Percentiles rank a stretch among this genome's conserved stretches.
Evolutionary conservation across 2,329 filamentous ascomycete species (phyloP).

Genomic region (Aspergillus unguis): DNA sequence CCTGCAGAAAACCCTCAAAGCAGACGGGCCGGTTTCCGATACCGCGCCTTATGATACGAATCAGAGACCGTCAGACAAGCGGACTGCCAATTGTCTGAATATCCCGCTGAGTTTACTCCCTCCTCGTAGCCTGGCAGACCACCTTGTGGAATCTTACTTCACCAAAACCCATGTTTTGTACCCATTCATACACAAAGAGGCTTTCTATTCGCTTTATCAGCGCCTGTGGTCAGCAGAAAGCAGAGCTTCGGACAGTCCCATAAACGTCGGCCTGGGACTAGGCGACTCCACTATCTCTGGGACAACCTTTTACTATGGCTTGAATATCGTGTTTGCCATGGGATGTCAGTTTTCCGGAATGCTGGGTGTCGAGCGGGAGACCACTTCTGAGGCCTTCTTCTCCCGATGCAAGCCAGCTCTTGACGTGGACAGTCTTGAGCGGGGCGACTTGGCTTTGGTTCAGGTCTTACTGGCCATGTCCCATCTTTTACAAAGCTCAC

Average conservation of each 20-base stretch:
- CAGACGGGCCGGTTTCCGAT: neutral
- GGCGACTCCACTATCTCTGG: constrained; percentile 30
- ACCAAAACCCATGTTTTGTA: constrained; percentile 42
- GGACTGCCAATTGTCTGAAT: neutral
- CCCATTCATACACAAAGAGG: constrained; percentile 42
- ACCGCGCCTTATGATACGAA: neutral
- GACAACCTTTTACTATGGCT: constrained; percentile 41
- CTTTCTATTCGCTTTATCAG: constrained; percentile 39
- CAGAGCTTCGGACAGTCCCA: too few species aligned
- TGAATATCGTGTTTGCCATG: constrained; percentile 45
- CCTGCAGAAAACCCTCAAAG: neutral
- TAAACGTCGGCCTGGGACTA: constrained; percentile 27
- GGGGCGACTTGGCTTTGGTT: constrained; percentile 38
- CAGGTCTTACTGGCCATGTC: constrained; percentile 42
- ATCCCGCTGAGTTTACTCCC: constrained; percentile 26
- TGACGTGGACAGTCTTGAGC: constrained; percentile 36
- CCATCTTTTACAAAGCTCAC: constrained; percentile 40
- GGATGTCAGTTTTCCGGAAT: constrained; percentile 39
- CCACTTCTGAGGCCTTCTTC: constrained; percentile 33
- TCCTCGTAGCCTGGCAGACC: constrained; percentile 40
- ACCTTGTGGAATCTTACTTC: constrained; percentile 41
- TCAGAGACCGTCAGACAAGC: neutral
- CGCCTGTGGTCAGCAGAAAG: constrained; percentile 31
- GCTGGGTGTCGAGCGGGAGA: constrained; percentile 24
- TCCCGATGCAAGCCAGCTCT: constrained; percentile 31